phyloP scores from a whole-genome alignment of 225 moss, liverwort and hornwort species.

The Sphagnum tenellum region DNA sequence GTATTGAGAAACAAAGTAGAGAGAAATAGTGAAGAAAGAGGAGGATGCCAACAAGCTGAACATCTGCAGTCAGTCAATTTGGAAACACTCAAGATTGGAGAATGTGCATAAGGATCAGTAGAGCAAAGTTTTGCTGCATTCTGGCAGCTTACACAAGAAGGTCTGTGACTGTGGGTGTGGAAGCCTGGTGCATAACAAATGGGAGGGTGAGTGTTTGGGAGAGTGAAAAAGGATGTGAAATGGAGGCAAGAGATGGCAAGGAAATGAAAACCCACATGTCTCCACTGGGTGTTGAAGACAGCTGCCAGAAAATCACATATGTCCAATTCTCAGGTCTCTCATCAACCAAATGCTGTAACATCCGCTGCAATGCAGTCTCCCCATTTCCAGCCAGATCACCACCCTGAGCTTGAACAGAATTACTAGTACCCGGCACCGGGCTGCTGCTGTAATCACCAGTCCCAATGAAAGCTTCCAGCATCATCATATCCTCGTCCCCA shows the following conservation, averaged over 20 bases:
- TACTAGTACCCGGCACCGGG: conserved; percentile 19
- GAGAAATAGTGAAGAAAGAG: no score
- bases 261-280: conserved; percentile 30
- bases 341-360: conserved; percentile 41
- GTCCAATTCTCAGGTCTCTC: conserved; percentile 46
- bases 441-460: conserved; percentile 24
- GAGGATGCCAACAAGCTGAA: no score
- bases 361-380: conserved; percentile 37
- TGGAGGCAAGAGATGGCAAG: neutral
- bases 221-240: neutral
- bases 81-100: no score
- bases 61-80: no score
- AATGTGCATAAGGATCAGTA: no score
- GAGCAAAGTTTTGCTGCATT: no score
- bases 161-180: no score
- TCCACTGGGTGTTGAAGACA: conserved; percentile 22
- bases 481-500: conserved; percentile 23
- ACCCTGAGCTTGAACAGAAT: conserved; percentile 8
- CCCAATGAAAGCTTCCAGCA: conserved; percentile 76
- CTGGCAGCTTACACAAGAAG: no score
- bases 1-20: no score
- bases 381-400: conserved; percentile 19
- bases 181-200: no score
- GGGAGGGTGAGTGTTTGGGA: neutral
- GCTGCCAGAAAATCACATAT: conserved; percentile 63